Evolutionary conservation across 495 filamentous ascomycete species (phyloP), one percentile per base, ranked within the genome.

Genomic region (Penicillium crystallinum): DNA sequence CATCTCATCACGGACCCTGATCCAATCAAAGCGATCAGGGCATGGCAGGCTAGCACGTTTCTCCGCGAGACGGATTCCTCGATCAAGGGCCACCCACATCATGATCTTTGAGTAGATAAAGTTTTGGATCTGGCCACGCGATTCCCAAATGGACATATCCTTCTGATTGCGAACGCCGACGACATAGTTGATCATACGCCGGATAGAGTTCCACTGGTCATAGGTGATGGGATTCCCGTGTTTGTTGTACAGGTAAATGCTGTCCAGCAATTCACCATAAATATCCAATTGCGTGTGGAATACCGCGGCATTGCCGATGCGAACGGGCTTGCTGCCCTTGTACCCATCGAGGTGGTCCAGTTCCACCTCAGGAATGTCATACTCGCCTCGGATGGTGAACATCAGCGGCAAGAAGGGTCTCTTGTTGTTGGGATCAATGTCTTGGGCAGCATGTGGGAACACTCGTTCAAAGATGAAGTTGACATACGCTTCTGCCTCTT

Each of bases 111-210:
- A 85, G 65, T 88, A 88, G 38, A 83, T 76, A 55, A 88, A 89
- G 63, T 87, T 79, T 60, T 88, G 84, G 63, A 84, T 82, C 53
- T 81, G 72, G 38, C 84, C 85, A 45, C 85, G 80, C 17, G 87
- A 85, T 62, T 89, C 86, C 86, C 86, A 88, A 58, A 89, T 88
- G 14, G 83, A 86, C 84, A 87, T 88, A 64, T 89, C 86, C 17
- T 82, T 81, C 38, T 84, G 75, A 66, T 69, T 47, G 30, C 71
- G 65, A 29, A 77, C 72, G 17, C 64, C 56, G 34, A 72, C 59
- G n/a, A 77, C 74, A 47, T 74, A 75, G 53, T 76, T 73, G 10
- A 84, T 70, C 63, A 85, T 78, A 43, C 81, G 76, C 18, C 81
- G 75, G 29, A 85, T 77, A 0, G 75, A 63, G 30, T 76, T 67